Conservation (phyloP, 2,329 filamentous ascomycete species). For the Pestalotiopsis sp. region DNA sequence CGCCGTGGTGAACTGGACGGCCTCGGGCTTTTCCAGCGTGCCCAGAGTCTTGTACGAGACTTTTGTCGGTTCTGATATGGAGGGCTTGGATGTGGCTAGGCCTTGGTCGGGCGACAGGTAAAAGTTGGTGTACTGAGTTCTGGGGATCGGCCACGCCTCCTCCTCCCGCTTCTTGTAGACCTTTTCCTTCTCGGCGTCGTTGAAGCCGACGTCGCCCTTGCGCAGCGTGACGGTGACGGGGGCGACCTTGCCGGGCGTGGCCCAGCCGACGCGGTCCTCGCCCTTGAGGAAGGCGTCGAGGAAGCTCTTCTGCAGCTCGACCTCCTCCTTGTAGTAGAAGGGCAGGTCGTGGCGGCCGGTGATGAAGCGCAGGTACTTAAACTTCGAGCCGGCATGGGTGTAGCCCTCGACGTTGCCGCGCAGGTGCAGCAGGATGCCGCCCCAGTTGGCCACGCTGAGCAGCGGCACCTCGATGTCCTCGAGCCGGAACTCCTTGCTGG, state of each 20-base stretch:
- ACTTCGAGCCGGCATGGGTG: constrained; percentile 61
- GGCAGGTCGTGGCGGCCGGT: constrained; percentile 72
- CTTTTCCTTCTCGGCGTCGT: constrained; percentile 63
- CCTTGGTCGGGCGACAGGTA: constrained; percentile 53
- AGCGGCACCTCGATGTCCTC: constrained; percentile 69
- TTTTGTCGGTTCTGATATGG: constrained; percentile 33
- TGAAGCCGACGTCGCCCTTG: constrained; percentile 69
- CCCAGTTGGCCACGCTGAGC: constrained; percentile 71
- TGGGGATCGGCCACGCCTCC: constrained; percentile 66
- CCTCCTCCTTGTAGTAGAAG: constrained; percentile 72
- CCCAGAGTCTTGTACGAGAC: constrained; percentile 64
- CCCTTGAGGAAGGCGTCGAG: constrained; percentile 72
- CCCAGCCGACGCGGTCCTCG: constrained; percentile 66
- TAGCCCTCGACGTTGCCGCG: constrained; percentile 71
- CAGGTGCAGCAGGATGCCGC: constrained; percentile 69
- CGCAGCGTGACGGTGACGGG: constrained; percentile 64
- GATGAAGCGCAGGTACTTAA: constrained; percentile 72
- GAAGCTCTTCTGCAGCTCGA: constrained; percentile 68
- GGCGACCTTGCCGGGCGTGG: constrained; percentile 56
- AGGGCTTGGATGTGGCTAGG: constrained; percentile 38
- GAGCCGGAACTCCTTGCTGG: constrained; percentile 66
- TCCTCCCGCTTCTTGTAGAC: constrained; percentile 58
- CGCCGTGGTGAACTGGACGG: constrained; percentile 59
- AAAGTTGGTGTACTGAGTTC: constrained; percentile 65
- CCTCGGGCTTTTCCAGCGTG: constrained; percentile 52